Evolutionary conservation across 2,329 filamentous ascomycete species (phyloP).

Genomic region (Ciborinia camelliae): DNA sequence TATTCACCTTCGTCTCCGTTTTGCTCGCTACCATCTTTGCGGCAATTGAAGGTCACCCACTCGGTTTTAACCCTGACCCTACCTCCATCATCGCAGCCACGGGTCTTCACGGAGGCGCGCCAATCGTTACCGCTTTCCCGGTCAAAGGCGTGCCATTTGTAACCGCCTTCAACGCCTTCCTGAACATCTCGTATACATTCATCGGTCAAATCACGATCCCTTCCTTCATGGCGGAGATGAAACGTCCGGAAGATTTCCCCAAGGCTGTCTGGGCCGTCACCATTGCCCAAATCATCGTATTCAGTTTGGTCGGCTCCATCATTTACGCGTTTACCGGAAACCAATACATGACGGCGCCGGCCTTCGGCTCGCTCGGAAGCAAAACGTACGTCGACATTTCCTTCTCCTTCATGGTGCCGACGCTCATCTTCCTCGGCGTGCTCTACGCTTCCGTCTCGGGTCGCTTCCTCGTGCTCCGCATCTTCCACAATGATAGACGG

Average conservation of each 20-base stretch:
- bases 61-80: slow-evolving; percentile 55
- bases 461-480: slow-evolving; percentile 86
- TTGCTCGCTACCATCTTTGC: slow-evolving; percentile 80
- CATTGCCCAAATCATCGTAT: slow-evolving; percentile 81
- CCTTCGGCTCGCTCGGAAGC: slow-evolving; percentile 78
- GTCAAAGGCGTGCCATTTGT: slow-evolving; percentile 72
- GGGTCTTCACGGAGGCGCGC: slow-evolving; percentile 50
- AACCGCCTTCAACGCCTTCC: slow-evolving; percentile 77
- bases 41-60: slow-evolving; percentile 70
- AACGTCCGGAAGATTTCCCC: slow-evolving; percentile 74
- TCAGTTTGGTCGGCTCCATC: slow-evolving; percentile 75
- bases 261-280: slow-evolving; percentile 92
- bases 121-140: slow-evolving; percentile 66
- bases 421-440: slow-evolving; percentile 86
- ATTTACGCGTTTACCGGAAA: slow-evolving; percentile 87
- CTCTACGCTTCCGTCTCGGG: slow-evolving; percentile 87
- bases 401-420: slow-evolving; percentile 95
- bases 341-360: slow-evolving; percentile 83
- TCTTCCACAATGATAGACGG: slow-evolving; percentile 68
- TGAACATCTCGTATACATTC: slow-evolving; percentile 96
- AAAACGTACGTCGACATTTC: slow-evolving; percentile 78
- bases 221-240: slow-evolving; percentile 96
- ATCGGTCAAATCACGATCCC: slow-evolving; percentile 93
- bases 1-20: slow-evolving; percentile 89
- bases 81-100: slow-evolving; percentile 37